Percentiles rank a stretch among this genome's conserved stretches.
Conservation (phyloP, 805 yeast species). For the Wickerhamiella galacta region DNA sequence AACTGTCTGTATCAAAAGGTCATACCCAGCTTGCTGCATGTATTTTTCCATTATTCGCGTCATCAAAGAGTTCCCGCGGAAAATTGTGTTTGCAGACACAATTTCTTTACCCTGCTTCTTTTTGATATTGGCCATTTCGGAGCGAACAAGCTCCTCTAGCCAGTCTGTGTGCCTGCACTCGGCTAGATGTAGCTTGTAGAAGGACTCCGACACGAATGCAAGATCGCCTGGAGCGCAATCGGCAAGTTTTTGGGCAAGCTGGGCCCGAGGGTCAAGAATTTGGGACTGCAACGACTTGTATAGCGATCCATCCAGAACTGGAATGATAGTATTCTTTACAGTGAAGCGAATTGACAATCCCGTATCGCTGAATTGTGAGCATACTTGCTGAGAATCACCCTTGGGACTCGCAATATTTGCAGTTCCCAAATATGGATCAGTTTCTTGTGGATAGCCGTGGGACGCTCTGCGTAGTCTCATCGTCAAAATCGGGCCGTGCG, state of each 20-base stretch:
- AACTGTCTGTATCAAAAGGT: conserved; percentile 54
- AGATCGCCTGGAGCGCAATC: conserved; percentile 5
- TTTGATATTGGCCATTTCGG: conserved; percentile 31
- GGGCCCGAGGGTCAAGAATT: conserved; percentile 30
- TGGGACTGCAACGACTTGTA: conserved; percentile 49
- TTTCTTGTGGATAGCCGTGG: neutral
- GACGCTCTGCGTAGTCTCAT: conserved; percentile 3
- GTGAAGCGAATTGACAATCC: conserved; percentile 18
- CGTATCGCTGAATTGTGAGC: no score
- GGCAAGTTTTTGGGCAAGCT: conserved; percentile 29
- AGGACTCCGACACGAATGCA: conserved; percentile 20
- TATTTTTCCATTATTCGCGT: conserved; percentile 69
- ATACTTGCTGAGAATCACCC: neutral
- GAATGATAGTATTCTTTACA: conserved; percentile 13
- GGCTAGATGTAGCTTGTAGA: conserved; percentile 61
- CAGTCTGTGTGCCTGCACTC: conserved; percentile 52
- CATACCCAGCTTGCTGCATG: conserved; percentile 61
- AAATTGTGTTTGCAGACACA: conserved; percentile 38
- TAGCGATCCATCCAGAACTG: conserved; percentile 34
- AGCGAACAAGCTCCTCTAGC: conserved; percentile 52
- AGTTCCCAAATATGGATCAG: neutral
- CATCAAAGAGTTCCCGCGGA: conserved; percentile 72
- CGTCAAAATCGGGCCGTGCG: conserved; percentile 28
- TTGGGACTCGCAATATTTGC: neutral
- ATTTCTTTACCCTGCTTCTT: conserved; percentile 1